Conservation (phyloP, 2,329 filamentous ascomycete species). For the Cryphonectria nitschkei region DNA sequence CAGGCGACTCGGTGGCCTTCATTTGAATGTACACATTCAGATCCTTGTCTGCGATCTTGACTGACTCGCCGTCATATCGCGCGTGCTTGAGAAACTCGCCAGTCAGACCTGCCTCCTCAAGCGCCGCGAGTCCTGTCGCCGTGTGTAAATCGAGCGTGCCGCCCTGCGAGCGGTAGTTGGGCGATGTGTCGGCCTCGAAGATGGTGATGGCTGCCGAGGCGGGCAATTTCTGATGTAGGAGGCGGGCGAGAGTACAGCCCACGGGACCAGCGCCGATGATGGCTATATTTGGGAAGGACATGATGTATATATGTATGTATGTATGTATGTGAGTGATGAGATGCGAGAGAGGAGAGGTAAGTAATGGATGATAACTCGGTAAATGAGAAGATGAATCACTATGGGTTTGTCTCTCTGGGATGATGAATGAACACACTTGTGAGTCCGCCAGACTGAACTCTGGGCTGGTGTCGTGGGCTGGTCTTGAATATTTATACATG, state of each 20-base stretch:
- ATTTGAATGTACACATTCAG: slow-evolving; percentile 41
- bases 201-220: slow-evolving; percentile 48
- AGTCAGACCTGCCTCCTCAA: slow-evolving; percentile 54
- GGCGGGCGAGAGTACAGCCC: slow-evolving; percentile 55
- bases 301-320: slow-evolving; percentile 28
- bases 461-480: background rate
- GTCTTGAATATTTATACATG: background rate
- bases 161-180: slow-evolving; percentile 52
- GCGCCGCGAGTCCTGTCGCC: slow-evolving; percentile 52
- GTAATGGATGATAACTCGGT: background rate
- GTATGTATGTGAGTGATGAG: background rate
- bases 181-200: slow-evolving; percentile 52
- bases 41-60: slow-evolving; percentile 50
- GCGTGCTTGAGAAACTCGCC: slow-evolving; percentile 54
- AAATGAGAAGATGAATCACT: background rate
- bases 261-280: slow-evolving; percentile 54
- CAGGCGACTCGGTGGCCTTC: slow-evolving; percentile 37
- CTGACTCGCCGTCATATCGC: slow-evolving; percentile 55
- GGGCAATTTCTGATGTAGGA: slow-evolving; percentile 50
- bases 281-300: slow-evolving; percentile 41
- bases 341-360: background rate
- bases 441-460: background rate
- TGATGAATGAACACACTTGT: background rate
- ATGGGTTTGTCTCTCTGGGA: background rate
- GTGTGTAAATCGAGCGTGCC: slow-evolving; percentile 60